phyloP scores from a whole-genome alignment of 768 basidiomycete genomes.

The Lentinula aciculospora region DNA sequence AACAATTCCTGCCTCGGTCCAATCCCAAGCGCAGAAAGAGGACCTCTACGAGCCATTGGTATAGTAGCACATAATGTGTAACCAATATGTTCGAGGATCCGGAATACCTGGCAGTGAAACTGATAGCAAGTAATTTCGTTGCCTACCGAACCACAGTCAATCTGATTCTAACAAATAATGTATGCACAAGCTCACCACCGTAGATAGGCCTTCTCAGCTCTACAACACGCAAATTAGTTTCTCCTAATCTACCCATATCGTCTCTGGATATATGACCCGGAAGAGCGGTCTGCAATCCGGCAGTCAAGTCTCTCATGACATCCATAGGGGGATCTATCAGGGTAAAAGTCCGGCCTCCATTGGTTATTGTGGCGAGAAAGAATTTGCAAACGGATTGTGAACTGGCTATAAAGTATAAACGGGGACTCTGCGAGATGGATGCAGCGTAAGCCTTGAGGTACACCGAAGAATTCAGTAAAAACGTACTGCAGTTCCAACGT shows the following conservation, averaged over 20 bases:
- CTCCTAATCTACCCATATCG: slow-evolving; percentile 19
- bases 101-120: slow-evolving; percentile 1
- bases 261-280: slow-evolving; percentile 28
- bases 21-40: slow-evolving; percentile 27
- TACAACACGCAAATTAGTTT: background rate
- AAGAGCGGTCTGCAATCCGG: slow-evolving; percentile 32
- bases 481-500: slow-evolving; percentile 41
- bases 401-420: slow-evolving; percentile 60
- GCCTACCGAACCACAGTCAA: background rate
- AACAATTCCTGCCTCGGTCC: slow-evolving; percentile 52
- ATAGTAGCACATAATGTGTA: slow-evolving; percentile 64
- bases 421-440: slow-evolving; percentile 39
- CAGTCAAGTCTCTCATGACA: slow-evolving; percentile 30
- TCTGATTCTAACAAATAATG: background rate
- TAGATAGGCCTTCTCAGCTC: background rate
- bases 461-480: no score
- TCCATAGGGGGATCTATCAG: slow-evolving; percentile 35
- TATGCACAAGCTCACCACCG: background rate
- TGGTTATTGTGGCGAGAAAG: slow-evolving; percentile 63
- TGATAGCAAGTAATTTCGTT: background rate
- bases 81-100: slow-evolving; percentile 15
- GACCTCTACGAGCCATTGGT: slow-evolving; percentile 46
- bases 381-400: slow-evolving; percentile 45
- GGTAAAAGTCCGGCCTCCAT: slow-evolving; percentile 49
- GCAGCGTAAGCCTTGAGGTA: slow-evolving; percentile 8